Conservation (phyloP, 1,139 yeast genomes). For the Zygotorulaspora mrakii region DNA sequence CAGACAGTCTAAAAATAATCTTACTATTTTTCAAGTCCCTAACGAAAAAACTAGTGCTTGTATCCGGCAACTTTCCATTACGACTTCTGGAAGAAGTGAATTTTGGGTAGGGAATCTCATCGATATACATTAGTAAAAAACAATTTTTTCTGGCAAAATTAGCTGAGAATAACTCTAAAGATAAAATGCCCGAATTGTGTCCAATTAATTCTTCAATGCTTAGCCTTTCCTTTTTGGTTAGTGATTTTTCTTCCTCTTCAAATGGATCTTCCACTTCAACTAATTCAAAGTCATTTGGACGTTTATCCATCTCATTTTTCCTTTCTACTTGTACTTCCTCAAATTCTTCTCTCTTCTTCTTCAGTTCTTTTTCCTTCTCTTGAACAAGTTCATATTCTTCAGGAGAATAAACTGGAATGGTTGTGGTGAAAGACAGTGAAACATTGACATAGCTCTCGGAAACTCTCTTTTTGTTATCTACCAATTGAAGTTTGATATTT, state of each 20-base stretch:
- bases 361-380: constrained; percentile 40
- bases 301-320: constrained; percentile 49
- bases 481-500: constrained; percentile 44
- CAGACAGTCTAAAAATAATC: constrained; percentile 53
- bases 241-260: constrained; percentile 35
- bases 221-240: constrained; percentile 46
- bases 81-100: constrained; percentile 48
- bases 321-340: constrained; percentile 42
- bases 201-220: constrained; percentile 51
- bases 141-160: constrained; percentile 46
- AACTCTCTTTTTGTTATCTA: constrained; percentile 41
- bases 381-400: constrained; percentile 49
- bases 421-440: constrained; percentile 61
- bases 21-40: constrained; percentile 66
- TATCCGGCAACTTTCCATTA: constrained; percentile 33
- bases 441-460: constrained; percentile 51
- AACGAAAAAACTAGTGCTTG: constrained; percentile 56
- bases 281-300: constrained; percentile 63
- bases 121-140: constrained; percentile 57
- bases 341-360: constrained; percentile 40
- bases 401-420: constrained; percentile 57
- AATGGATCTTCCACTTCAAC: constrained; percentile 50
- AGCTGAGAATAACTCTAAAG: constrained; percentile 51
- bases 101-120: constrained; percentile 59
- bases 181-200: constrained; percentile 60